Percentiles rank a stretch among this genome's conserved stretches.
These are phyloP conservation scores for Neocatenulostroma microsporum DNA, from an alignment of 2,329 filamentous ascomycete species.

Conservation along the genomic window DNA sequence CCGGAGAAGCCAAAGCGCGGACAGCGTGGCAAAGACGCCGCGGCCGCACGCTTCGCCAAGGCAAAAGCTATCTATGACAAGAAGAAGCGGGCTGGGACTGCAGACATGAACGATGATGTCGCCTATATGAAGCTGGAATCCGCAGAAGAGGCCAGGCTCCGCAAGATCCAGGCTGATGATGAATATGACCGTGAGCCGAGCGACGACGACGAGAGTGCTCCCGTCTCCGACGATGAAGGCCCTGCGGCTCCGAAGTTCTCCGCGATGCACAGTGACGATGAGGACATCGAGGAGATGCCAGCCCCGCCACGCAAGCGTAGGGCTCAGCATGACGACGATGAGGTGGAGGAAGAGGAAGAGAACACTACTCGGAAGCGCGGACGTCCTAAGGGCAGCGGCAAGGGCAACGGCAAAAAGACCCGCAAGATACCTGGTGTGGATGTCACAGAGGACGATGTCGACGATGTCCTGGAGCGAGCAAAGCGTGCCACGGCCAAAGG, in stretches of 20 bases:
- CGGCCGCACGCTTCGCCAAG: constrained; percentile 5
- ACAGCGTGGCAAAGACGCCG: neutral
- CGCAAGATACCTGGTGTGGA: neutral
- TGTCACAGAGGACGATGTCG: constrained; percentile 5
- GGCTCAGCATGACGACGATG: constrained; percentile 5
- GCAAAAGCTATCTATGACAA: constrained; percentile 4
- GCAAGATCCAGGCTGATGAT: constrained; percentile 14
- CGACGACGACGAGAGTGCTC: constrained; percentile 10
- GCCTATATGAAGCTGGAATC: constrained; percentile 15
- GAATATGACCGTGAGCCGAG: constrained; percentile 11
- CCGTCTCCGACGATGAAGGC: constrained; percentile 5
- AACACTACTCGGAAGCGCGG: constrained; percentile 1
- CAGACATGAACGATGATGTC: constrained; percentile 16
- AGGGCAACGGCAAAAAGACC: neutral
- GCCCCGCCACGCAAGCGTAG: constrained; percentile 1
- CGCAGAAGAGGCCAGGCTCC: constrained; percentile 11
- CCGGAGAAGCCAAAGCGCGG: neutral
- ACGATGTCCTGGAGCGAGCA: constrained; percentile 8
- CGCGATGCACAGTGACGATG: constrained; percentile 1
- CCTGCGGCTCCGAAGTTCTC: neutral
- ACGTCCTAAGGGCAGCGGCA: neutral
- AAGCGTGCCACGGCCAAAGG: constrained; percentile 6
- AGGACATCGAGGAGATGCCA: constrained; percentile 3
- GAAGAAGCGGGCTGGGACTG: constrained; percentile 11
- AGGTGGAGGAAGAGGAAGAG: neutral